Percentiles rank a stretch among this genome's conserved stretches.
Conservation (phyloP, 306 rosid species). For the Citrullus mucosospermus region DNA sequence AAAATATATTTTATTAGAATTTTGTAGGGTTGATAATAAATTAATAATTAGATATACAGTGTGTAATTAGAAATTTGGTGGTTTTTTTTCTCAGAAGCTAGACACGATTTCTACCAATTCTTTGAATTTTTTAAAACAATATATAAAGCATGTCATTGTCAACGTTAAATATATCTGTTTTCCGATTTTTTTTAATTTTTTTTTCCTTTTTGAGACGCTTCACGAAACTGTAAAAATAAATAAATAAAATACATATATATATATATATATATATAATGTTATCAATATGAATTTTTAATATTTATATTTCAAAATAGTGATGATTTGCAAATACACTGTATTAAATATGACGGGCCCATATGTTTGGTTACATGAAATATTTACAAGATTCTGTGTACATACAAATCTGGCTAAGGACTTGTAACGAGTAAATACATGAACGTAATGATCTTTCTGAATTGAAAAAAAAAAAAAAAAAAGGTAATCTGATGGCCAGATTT, state of each 20-base stretch:
- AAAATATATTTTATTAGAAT: background rate
- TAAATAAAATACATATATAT: background rate
- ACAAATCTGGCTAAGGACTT: background rate
- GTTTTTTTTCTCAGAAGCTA: no score
- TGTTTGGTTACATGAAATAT: conserved; percentile 4
- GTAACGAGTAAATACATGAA: conserved; percentile 2
- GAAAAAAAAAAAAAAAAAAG: no score
- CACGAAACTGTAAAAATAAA: background rate
- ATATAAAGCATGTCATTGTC: background rate
- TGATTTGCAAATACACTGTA: background rate
- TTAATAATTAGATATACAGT: background rate
- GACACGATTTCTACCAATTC: no score
- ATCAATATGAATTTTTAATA: background rate
- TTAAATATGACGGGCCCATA: conserved; percentile 1
- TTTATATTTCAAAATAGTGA: background rate
- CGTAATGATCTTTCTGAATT: background rate
- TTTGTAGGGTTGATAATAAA: background rate
- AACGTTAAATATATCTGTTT: background rate
- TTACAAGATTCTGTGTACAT: conserved; percentile 4
- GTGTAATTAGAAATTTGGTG: no score
- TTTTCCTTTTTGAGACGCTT: background rate
- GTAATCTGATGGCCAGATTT: no score
- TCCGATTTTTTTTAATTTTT: background rate
- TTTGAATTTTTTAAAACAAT: background rate
- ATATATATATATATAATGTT: background rate